A percentile compares a stretch with the other conserved stretches of the same genome.
Conservation (phyloP, 768 basidiomycete genomes). For the Hortiboletus campestris region DNA sequence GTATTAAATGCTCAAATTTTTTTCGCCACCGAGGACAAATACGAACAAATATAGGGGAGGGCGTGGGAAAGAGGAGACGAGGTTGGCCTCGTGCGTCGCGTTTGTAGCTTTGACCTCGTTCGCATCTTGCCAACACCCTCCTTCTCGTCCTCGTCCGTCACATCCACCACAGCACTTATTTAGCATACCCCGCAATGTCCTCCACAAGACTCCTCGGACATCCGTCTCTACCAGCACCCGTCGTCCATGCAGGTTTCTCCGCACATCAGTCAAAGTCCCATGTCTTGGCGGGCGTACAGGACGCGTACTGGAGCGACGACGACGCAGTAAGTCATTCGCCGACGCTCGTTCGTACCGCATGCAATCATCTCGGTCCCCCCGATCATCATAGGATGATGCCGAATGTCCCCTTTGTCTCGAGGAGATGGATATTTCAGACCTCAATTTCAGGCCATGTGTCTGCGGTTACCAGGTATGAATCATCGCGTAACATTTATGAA, state of each 20-base stretch:
- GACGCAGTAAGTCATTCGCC: constrained; percentile 57
- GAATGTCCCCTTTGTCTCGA: constrained; percentile 98
- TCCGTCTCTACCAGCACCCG: constrained; percentile 70
- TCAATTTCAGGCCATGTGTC: constrained; percentile 98
- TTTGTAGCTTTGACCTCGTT: constrained; percentile 21
- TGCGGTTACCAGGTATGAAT: constrained; percentile 90
- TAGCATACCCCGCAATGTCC: constrained; percentile 38
- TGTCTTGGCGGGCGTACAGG: constrained; percentile 86
- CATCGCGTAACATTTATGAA: constrained; percentile 18
- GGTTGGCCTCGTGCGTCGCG: constrained; percentile 29
- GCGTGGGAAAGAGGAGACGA: constrained; percentile 22
- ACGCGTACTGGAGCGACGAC: constrained; percentile 97
- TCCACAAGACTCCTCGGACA: constrained; percentile 57
- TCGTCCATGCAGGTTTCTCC: constrained; percentile 67
- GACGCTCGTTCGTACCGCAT: constrained; percentile 6
- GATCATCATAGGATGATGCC: constrained; percentile 76
- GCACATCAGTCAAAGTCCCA: constrained; percentile 79
- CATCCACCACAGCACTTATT: not conserved
- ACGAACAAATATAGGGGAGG: constrained; percentile 15
- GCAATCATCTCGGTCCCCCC: constrained; percentile 13
- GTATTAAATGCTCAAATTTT: not conserved
- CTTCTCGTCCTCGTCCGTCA: constrained; percentile 20
- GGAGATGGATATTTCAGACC: constrained; percentile 98
- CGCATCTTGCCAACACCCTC: constrained; percentile 10
- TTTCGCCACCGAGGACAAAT: constrained; percentile 17